Percentiles rank a stretch among this genome's conserved stretches.
Evolutionary conservation across 495 filamentous ascomycete genomes (phyloP).

Genomic region (Aspergillus saccharolyticus): DNA sequence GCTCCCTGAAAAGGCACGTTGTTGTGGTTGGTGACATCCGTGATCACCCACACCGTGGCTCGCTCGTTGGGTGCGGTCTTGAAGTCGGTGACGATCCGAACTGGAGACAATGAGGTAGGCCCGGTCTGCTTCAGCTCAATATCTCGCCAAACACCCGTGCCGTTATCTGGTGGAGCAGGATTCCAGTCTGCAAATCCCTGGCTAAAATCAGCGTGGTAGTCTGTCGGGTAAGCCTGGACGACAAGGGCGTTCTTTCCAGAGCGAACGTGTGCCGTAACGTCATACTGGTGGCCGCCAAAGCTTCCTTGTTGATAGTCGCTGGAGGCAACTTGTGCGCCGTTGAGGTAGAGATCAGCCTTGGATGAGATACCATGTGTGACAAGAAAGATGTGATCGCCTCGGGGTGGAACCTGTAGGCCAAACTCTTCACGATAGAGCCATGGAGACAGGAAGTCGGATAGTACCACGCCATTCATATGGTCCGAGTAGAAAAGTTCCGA

Average conservation of each 20-base stretch:
- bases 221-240: constrained; percentile 51
- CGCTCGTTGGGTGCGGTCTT: constrained; percentile 20
- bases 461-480: constrained; percentile 40
- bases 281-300: constrained; percentile 51
- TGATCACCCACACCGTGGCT: constrained; percentile 41
- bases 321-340: constrained; percentile 48
- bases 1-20: constrained; percentile 28
- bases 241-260: constrained; percentile 45
- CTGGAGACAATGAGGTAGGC: constrained; percentile 43
- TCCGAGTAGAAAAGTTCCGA: constrained; percentile 53
- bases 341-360: constrained; percentile 56
- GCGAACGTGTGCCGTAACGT: constrained; percentile 42
- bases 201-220: constrained; percentile 55
- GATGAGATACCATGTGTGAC: constrained; percentile 57
- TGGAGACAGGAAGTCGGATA: constrained; percentile 45
- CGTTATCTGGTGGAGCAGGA: constrained; percentile 54
- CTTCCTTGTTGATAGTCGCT: constrained; percentile 49
- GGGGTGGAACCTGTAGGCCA: constrained; percentile 23
- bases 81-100: constrained; percentile 46
- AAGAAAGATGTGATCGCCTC: constrained; percentile 46
- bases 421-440: constrained; percentile 63
- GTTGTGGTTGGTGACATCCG: constrained; percentile 47
- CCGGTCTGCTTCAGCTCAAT: constrained; percentile 56
- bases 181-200: constrained; percentile 65
- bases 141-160: constrained; percentile 59